A percentile compares a stretch with the other conserved stretches of the same genome.
phyloP scores from a whole-genome alignment of 2,329 filamentous ascomycete species.

The Calonectria hawksworthii region DNA sequence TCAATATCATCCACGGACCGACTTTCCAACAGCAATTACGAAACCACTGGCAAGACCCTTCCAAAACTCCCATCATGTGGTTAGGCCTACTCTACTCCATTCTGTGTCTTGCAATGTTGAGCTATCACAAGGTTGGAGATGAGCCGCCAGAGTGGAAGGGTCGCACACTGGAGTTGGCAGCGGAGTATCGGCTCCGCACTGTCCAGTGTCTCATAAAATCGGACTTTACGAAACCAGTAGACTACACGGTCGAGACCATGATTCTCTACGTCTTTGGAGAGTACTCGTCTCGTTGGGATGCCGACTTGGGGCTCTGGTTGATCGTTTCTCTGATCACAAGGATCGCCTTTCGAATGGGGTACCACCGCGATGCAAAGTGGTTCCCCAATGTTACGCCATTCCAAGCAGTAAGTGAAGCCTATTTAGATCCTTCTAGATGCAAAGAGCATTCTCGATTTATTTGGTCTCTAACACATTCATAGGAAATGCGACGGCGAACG shows the following conservation, averaged over 20 bases:
- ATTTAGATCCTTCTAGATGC: not conserved
- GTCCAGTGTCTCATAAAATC: constrained; percentile 83
- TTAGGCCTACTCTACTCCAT: constrained; percentile 82
- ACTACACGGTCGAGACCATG: constrained; percentile 84
- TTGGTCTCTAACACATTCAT: constrained; percentile 25
- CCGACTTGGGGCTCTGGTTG: constrained; percentile 76
- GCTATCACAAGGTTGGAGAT: constrained; percentile 83
- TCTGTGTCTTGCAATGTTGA: constrained; percentile 82
- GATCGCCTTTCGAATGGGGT: constrained; percentile 78
- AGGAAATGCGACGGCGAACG: constrained; percentile 79
- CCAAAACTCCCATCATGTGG: constrained; percentile 82
- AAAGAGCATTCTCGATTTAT: not conserved
- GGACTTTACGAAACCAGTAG: constrained; percentile 82
- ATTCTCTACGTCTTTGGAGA: constrained; percentile 83
- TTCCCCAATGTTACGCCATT: constrained; percentile 81
- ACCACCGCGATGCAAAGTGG: constrained; percentile 83
- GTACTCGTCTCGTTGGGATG: constrained; percentile 79
- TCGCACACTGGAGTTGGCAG: constrained; percentile 70
- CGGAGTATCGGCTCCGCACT: constrained; percentile 78
- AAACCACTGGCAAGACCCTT: constrained; percentile 78
- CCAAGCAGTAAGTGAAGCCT: constrained; percentile 67
- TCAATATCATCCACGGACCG: constrained; percentile 84
- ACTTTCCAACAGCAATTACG: constrained; percentile 84
- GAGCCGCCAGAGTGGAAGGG: constrained; percentile 84
- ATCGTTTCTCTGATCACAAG: constrained; percentile 69